Conservation (phyloP, 441 rosid genomes). For the Arabidopsis lyrata region DNA sequence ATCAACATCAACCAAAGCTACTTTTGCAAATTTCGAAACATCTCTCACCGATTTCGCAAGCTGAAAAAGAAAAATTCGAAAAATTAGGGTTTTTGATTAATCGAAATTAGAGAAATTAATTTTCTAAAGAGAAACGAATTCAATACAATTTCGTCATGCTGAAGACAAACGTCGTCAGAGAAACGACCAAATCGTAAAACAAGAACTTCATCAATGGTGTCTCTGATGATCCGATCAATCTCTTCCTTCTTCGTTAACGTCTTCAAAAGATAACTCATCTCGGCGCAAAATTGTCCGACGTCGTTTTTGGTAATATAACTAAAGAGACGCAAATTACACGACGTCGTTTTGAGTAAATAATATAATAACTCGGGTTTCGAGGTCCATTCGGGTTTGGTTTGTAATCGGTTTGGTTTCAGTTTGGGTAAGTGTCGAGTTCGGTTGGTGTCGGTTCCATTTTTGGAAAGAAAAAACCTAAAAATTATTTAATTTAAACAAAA, state of each 20-base stretch:
- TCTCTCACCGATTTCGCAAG: slow-evolving; percentile 64
- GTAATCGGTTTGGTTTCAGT: no score
- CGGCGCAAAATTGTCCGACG: slow-evolving; percentile 4
- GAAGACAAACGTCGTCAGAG: slow-evolving; percentile 65
- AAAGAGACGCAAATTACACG: neutral
- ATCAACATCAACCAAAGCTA: slow-evolving; percentile 76
- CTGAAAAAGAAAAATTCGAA: slow-evolving; percentile 31
- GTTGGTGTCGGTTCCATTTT: no score
- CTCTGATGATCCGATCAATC: slow-evolving; percentile 67
- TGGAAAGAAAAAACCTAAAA: no score
- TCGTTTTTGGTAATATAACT: neutral
- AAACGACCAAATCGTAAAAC: slow-evolving; percentile 85
- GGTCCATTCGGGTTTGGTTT: no score
- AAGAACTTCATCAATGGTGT: slow-evolving; percentile 85
- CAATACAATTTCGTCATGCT: slow-evolving; percentile 72
- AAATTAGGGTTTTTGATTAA: slow-evolving; percentile 20
- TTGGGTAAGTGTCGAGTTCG: no score
- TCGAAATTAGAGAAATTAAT: neutral
- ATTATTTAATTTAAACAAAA: no score
- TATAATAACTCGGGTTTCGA: no score
- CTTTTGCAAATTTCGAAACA: slow-evolving; percentile 59
- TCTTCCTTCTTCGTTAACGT: slow-evolving; percentile 73
- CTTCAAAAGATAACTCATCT: slow-evolving; percentile 59
- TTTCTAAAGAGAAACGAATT: neutral
- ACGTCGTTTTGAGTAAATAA: neutral